Percentiles rank a stretch among this genome's conserved stretches.
Evolutionary conservation across 1,284 basidiomycete species (phyloP).

Genomic region (Sporisorium iseilematis-ciliati): DNA sequence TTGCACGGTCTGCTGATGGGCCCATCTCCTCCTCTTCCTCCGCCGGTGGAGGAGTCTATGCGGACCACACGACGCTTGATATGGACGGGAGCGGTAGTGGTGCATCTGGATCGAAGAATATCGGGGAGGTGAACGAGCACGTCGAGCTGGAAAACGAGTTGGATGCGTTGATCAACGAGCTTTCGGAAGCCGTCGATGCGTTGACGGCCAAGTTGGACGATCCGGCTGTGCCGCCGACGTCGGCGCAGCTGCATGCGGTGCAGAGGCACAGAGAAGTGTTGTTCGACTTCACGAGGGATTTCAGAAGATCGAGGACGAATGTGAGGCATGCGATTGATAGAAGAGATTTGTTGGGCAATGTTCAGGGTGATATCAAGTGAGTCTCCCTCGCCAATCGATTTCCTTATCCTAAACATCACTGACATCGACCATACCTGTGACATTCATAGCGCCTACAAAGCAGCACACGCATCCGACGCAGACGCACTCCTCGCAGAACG

Average conservation of each 20-base stretch:
- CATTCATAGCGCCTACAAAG: slow-evolving; percentile 77
- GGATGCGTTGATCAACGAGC: slow-evolving; percentile 80
- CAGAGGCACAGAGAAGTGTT: slow-evolving; percentile 90
- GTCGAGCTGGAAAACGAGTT: slow-evolving; percentile 79
- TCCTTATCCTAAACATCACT: background rate
- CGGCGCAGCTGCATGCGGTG: slow-evolving; percentile 87
- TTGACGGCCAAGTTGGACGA: slow-evolving; percentile 78
- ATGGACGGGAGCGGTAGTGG: slow-evolving; percentile 26
- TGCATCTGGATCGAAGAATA: slow-evolving; percentile 6
- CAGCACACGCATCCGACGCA: slow-evolving; percentile 78
- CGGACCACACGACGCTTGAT: slow-evolving; percentile 44
- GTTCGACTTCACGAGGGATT: slow-evolving; percentile 85
- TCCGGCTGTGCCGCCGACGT: slow-evolving; percentile 80
- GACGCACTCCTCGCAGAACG: slow-evolving; percentile 90
- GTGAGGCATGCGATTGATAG: slow-evolving; percentile 85
- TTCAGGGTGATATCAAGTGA: slow-evolving; percentile 93
- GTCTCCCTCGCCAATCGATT: slow-evolving; percentile 60
- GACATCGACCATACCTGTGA: background rate
- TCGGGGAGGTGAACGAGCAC: slow-evolving; percentile 42
- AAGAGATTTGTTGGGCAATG: slow-evolving; percentile 87
- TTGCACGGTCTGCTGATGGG: slow-evolving; percentile 72
- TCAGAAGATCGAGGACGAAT: slow-evolving; percentile 54
- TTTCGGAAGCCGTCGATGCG: slow-evolving; percentile 67
- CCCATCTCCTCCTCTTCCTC: slow-evolving; percentile 18
- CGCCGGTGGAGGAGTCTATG: slow-evolving; percentile 14